Evolutionary conservation across 495 filamentous ascomycete species (phyloP).

Genomic region (Delitschia confertaspora): DNA sequence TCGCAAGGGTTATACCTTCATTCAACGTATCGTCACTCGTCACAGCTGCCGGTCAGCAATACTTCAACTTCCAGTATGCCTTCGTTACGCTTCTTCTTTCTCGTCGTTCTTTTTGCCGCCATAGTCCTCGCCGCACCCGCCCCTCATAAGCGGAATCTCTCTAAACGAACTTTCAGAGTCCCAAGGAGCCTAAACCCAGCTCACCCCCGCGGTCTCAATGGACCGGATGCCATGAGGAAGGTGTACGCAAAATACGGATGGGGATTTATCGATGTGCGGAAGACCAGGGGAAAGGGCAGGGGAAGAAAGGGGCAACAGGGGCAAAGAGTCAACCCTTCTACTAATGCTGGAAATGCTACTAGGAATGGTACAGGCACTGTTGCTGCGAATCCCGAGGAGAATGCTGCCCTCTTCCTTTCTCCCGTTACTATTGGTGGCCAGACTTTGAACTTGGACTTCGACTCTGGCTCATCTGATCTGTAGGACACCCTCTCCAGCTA

Average conservation of each 20-base stretch:
- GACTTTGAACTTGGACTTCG: constrained; percentile 65
- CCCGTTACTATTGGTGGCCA: constrained; percentile 67
- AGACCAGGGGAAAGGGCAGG: no score
- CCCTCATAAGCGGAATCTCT: constrained; percentile 14
- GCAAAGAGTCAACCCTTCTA: background rate
- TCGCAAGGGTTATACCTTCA: constrained; percentile 10
- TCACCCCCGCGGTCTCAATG: constrained; percentile 17
- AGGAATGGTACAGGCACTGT: constrained; percentile 47
- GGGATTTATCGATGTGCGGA: constrained; percentile 22
- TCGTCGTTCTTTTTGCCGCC: constrained; percentile 21
- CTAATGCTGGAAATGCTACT: constrained; percentile 11
- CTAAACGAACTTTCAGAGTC: constrained; percentile 23
- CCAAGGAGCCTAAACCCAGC: constrained; percentile 19
- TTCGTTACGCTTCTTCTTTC: constrained; percentile 19
- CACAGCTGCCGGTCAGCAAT: constrained; percentile 28
- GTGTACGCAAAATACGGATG: constrained; percentile 19
- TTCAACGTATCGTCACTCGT: constrained; percentile 12
- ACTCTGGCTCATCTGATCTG: constrained; percentile 76
- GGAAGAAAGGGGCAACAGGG: background rate
- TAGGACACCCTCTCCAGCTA: constrained; percentile 38
- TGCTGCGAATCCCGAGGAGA: constrained; percentile 49
- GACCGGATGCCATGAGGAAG: constrained; percentile 24
- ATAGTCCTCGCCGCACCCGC: constrained; percentile 15
- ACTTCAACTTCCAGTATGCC: constrained; percentile 22
- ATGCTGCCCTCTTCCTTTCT: constrained; percentile 61